These are phyloP conservation scores for Corinectria fuckeliana DNA, from an alignment of 2,329 filamentous ascomycete species.

Conservation along the genomic window DNA sequence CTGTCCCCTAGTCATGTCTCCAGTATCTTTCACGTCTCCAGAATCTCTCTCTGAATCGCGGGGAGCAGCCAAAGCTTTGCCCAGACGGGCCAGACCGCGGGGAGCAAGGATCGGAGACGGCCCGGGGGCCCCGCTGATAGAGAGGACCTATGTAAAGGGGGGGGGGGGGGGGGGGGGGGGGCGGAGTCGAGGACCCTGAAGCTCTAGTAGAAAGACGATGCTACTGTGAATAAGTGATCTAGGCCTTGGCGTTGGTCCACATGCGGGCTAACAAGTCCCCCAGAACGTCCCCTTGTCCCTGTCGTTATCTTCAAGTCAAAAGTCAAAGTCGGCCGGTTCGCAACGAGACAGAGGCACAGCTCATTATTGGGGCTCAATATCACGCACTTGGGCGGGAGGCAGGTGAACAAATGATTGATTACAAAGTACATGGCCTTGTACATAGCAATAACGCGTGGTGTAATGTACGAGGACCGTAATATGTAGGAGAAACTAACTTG, in stretches of 20 bases:
- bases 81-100: conserved; percentile 25
- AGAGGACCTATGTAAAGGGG: too few species aligned
- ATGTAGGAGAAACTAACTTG: too few species aligned
- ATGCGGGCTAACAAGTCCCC: too few species aligned
- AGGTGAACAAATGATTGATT: too few species aligned
- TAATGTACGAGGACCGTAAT: too few species aligned
- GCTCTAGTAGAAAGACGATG: neutral
- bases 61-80: conserved; percentile 21
- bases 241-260: neutral
- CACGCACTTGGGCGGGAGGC: neutral
- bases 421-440: too few species aligned
- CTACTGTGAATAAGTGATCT: neutral
- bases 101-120: conserved; percentile 3
- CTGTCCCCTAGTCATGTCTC: neutral
- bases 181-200: neutral
- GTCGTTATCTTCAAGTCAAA: neutral
- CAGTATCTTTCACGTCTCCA: neutral
- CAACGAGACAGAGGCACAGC: too few species aligned
- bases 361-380: neutral
- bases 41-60: conserved; percentile 20
- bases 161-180: too few species aligned
- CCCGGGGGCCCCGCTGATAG: too few species aligned
- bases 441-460: neutral
- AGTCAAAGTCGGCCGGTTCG: too few species aligned
- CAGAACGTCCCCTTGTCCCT: too few species aligned